Evolutionary conservation across 1,139 yeast genomes (phyloP).

Genomic region (Yamadazyma jaroonii): DNA sequence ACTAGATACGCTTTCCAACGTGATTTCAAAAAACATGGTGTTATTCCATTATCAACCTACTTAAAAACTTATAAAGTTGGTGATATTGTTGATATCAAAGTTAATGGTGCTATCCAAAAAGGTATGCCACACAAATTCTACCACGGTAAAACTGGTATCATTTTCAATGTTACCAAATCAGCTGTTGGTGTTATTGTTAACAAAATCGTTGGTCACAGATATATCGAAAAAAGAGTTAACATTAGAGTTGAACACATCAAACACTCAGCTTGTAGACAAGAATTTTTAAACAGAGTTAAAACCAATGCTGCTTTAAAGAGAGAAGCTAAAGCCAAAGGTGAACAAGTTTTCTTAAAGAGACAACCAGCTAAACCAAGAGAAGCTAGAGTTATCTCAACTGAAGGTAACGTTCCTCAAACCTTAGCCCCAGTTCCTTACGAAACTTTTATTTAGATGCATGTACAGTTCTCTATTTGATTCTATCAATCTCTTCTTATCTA

Average conservation of each 20-base stretch:
- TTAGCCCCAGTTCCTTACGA: constrained; percentile 99
- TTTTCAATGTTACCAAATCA: constrained; percentile 97
- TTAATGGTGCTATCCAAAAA: constrained; percentile 98
- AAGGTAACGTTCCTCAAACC: constrained; percentile 88
- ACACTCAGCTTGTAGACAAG: constrained; percentile 99
- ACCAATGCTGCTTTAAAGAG: constrained; percentile 88
- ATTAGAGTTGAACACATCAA: constrained; percentile 98
- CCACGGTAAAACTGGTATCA: constrained; percentile 99
- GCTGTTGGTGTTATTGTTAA: constrained; percentile 97
- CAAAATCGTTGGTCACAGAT: constrained; percentile 99
- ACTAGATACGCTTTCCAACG: constrained; percentile 99
- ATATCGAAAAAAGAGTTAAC: constrained; percentile 98
- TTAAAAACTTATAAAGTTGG: constrained; percentile 98
- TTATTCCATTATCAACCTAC: constrained; percentile 93
- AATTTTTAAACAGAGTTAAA: constrained; percentile 98
- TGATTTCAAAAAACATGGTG: constrained; percentile 98
- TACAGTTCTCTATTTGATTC: constrained; percentile 1
- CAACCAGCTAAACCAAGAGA: constrained; percentile 98
- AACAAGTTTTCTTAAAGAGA: constrained; percentile 90
- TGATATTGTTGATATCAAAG: constrained; percentile 99
- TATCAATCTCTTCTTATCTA: not conserved
- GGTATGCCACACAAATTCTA: constrained; percentile 99
- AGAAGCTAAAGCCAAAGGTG: constrained; percentile 96
- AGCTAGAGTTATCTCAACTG: constrained; percentile 76
- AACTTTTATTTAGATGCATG: constrained; percentile 74